Evolutionary conservation across 768 basidiomycete species (phyloP).

Genomic region (Phylloporus arenicola): DNA sequence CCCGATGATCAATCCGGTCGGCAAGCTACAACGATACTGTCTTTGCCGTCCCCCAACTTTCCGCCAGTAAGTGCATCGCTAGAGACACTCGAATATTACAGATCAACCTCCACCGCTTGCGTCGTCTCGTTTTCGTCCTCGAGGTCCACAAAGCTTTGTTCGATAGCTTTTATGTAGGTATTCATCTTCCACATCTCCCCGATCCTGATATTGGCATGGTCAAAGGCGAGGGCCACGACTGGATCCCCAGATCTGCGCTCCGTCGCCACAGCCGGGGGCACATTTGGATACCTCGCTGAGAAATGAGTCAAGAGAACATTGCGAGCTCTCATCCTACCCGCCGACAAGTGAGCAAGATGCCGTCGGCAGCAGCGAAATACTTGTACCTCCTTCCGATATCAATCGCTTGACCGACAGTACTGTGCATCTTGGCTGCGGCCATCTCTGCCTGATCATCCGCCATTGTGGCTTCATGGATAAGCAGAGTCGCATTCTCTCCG

Average conservation of each 20-base stretch:
- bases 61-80: too few relatives aligned
- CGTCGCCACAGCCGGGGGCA: slow-evolving; percentile 47
- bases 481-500: slow-evolving; percentile 64
- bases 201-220: slow-evolving; percentile 65
- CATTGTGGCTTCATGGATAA: slow-evolving; percentile 95
- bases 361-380: neutral
- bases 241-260: slow-evolving; percentile 31
- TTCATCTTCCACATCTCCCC: slow-evolving; percentile 84
- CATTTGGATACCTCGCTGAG: slow-evolving; percentile 87
- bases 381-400: slow-evolving; percentile 64
- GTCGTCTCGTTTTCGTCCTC: slow-evolving; percentile 36
- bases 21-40: too few relatives aligned
- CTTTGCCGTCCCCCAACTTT: too few relatives aligned
- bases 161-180: slow-evolving; percentile 68
- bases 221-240: slow-evolving; percentile 72
- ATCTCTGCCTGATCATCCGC: slow-evolving; percentile 75
- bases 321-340: slow-evolving; percentile 71
- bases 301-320: slow-evolving; percentile 93
- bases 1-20: too few relatives aligned
- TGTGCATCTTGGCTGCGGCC: slow-evolving; percentile 76
- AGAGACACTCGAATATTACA: slow-evolving; percentile 7
- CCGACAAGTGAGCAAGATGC: neutral
- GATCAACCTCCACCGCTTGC: slow-evolving; percentile 12
- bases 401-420: slow-evolving; percentile 86
- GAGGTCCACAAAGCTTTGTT: slow-evolving; percentile 54